A percentile compares a stretch with the other conserved stretches of the same genome.
Conservation (phyloP, 2,329 filamentous ascomycete species). For the Cladobotryum mycophilum region DNA sequence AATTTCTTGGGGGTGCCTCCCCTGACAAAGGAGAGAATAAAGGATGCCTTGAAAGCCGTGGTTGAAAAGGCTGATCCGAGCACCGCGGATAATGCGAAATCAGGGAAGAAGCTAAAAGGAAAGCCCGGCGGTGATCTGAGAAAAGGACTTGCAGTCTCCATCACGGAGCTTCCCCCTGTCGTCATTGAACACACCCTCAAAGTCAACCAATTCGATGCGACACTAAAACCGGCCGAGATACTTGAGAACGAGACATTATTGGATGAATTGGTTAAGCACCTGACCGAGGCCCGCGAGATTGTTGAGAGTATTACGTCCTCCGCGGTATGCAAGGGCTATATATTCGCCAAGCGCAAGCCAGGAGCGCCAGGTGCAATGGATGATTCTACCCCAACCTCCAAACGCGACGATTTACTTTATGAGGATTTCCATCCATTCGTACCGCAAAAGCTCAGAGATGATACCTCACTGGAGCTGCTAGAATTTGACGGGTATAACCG, state of each 20-base stretch:
- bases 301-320: constrained; percentile 62
- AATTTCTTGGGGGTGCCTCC: constrained; percentile 72
- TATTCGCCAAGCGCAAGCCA: constrained; percentile 64
- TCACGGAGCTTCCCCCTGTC: constrained; percentile 83
- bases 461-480: constrained; percentile 60
- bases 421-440: constrained; percentile 94
- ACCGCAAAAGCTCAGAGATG: constrained; percentile 69
- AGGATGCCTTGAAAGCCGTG: constrained; percentile 60
- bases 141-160: constrained; percentile 73
- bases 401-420: constrained; percentile 58
- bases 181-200: constrained; percentile 81
- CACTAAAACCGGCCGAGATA: constrained; percentile 60
- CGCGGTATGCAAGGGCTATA: constrained; percentile 70
- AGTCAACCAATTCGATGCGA: constrained; percentile 61
- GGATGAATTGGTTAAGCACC: constrained; percentile 58
- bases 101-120: constrained; percentile 60
- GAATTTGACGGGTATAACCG: constrained; percentile 83
- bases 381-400: constrained; percentile 30
- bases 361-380: constrained; percentile 15
- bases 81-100: constrained; percentile 19
- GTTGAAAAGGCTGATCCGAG: constrained; percentile 51
- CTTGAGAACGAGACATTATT: constrained; percentile 59
- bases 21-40: constrained; percentile 67
- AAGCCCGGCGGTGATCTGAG: constrained; percentile 71
- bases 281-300: constrained; percentile 64